Evolutionary conservation across 1,139 yeast species (phyloP).

Genomic region (Suhomyces terraborum): DNA sequence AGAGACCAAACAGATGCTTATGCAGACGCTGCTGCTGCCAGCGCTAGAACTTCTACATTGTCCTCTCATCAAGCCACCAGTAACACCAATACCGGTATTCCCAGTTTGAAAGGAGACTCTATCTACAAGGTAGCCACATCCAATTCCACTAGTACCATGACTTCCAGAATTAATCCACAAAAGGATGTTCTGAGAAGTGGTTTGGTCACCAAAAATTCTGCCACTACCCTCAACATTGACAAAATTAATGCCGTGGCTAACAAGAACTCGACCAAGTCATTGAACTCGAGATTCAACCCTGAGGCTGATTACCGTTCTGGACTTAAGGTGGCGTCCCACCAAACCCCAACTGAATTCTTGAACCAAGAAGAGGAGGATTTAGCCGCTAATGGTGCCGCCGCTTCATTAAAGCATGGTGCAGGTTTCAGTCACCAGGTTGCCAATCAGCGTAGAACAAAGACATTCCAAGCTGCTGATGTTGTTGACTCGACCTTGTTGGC

Average conservation of each 20-base stretch:
- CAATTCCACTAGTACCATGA: conserved; percentile 48
- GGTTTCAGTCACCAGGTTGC: conserved; percentile 30
- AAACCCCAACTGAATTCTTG: conserved; percentile 30
- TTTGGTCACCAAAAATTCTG: conserved; percentile 36
- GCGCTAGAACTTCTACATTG: conserved; percentile 14
- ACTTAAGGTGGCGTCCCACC: conserved; percentile 22
- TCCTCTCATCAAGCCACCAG: conserved; percentile 17
- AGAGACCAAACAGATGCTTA: conserved; percentile 43
- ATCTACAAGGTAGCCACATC: conserved; percentile 46
- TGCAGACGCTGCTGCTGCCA: conserved; percentile 48
- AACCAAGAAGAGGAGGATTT: conserved; percentile 32
- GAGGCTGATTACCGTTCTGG: conserved; percentile 48
- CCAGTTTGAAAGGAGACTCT: conserved; percentile 34
- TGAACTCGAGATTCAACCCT: conserved; percentile 49
- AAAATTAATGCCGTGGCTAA: conserved; percentile 48
- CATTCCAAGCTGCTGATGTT: conserved; percentile 45
- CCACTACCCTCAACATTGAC: conserved; percentile 38
- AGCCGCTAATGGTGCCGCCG: conserved; percentile 46
- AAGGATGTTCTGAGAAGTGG: conserved; percentile 48
- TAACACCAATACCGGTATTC: conserved; percentile 40
- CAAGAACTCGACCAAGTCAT: conserved; percentile 42
- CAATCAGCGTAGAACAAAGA: conserved; percentile 31
- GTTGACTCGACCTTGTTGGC: conserved; percentile 60
- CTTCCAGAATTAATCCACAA: conserved; percentile 51
- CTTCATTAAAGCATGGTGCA: conserved; percentile 36